A percentile compares a stretch with the other conserved stretches of the same genome.
Evolutionary conservation across 2,329 filamentous ascomycete genomes (phyloP).

Genomic region (Annulohypoxylon truncatum): DNA sequence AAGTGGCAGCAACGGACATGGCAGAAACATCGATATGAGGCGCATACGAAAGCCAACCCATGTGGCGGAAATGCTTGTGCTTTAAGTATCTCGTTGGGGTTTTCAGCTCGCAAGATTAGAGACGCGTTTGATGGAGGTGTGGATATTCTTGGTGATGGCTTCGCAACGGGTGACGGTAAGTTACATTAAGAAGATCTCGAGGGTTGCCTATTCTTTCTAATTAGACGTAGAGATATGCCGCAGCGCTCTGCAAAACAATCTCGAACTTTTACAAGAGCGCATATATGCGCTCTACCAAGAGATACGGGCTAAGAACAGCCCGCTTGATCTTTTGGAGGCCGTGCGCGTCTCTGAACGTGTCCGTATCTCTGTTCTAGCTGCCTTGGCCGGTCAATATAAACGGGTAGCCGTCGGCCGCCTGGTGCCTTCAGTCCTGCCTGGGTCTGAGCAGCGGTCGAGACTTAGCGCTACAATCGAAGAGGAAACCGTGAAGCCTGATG

Average conservation of each 20-base stretch:
- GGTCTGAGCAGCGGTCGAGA: slow-evolving; percentile 29
- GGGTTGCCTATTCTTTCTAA: slow-evolving; percentile 4
- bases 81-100: slow-evolving; percentile 51
- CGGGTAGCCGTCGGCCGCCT: slow-evolving; percentile 50
- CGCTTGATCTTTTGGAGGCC: slow-evolving; percentile 51
- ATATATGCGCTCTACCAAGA: slow-evolving; percentile 47
- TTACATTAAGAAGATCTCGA: background rate
- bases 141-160: slow-evolving; percentile 52
- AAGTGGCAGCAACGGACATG: slow-evolving; percentile 52
- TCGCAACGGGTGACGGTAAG: slow-evolving; percentile 53
- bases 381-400: slow-evolving; percentile 53
- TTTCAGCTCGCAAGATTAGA: slow-evolving; percentile 49
- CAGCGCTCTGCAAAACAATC: slow-evolving; percentile 46
- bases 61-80: slow-evolving; percentile 47
- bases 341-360: slow-evolving; percentile 52
- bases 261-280: slow-evolving; percentile 47
- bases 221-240: slow-evolving; percentile 46
- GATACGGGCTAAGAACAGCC: slow-evolving; percentile 30
- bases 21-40: slow-evolving; percentile 51
- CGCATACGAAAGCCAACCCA: slow-evolving; percentile 12
- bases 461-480: slow-evolving; percentile 31
- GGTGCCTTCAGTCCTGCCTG: slow-evolving; percentile 44
- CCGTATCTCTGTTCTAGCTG: slow-evolving; percentile 48
- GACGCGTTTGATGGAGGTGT: slow-evolving; percentile 51
- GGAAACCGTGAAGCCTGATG: slow-evolving; percentile 28